These are phyloP conservation scores for Erysimum cheiri DNA, from an alignment of 441 rosid species.

Conservation along the genomic window DNA sequence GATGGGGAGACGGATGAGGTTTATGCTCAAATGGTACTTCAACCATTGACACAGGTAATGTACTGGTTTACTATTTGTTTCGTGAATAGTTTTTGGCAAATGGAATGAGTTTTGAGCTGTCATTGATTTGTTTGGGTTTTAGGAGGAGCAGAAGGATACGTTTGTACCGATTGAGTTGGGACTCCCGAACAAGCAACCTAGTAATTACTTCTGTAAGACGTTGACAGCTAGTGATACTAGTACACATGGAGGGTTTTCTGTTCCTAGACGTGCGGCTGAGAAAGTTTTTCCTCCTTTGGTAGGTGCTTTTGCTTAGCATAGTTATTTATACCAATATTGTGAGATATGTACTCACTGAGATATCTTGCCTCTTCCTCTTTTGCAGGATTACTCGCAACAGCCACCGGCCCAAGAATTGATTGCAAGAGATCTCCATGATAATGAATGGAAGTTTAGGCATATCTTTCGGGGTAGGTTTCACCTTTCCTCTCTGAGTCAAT, in stretches of 20 bases:
- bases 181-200: conserved; percentile 66
- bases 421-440: conserved; percentile 75
- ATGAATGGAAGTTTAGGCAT: conserved; percentile 76
- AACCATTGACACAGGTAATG: conserved; percentile 67
- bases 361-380: not conserved
- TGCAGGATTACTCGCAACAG: conserved; percentile 45
- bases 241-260: conserved; percentile 82
- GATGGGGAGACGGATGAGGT: conserved; percentile 71
- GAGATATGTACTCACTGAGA: not conserved
- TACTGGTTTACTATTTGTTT: not conserved
- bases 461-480: conserved; percentile 60
- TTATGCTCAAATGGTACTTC: conserved; percentile 78
- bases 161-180: conserved; percentile 66
- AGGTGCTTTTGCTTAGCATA: not conserved
- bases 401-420: conserved; percentile 69
- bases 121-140: conserved; percentile 20
- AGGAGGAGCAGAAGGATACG: conserved; percentile 79
- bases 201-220: conserved; percentile 76
- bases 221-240: conserved; percentile 81
- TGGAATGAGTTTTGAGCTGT: not conserved
- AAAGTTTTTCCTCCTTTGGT: conserved; percentile 79
- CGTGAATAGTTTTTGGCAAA: conserved; percentile 5
- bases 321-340: not conserved
- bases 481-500: not conserved
- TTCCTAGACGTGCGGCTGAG: conserved; percentile 82